Evolutionary conservation across 306 rosid genomes (phyloP).

Genomic region (Argentina anserina): DNA sequence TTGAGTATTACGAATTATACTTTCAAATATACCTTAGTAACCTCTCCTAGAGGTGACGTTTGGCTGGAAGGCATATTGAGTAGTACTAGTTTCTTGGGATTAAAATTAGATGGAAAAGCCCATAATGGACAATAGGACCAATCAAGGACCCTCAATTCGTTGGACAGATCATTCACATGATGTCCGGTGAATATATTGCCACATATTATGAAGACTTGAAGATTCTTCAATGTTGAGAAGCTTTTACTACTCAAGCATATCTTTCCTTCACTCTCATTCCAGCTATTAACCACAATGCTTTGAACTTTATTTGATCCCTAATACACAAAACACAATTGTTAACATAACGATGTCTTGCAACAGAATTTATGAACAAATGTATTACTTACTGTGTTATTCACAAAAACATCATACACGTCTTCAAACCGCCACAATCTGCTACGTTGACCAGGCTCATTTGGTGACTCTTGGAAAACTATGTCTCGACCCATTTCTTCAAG

Average conservation of each 20-base stretch:
- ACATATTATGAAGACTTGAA: background rate
- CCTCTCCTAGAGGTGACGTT: background rate
- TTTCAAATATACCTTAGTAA: background rate
- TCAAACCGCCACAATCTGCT: slow-evolving; percentile 29
- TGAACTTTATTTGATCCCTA: background rate
- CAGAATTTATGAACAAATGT: background rate
- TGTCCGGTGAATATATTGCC: background rate
- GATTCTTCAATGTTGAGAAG: background rate
- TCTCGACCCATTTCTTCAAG: slow-evolving; percentile 34
- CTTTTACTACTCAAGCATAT: background rate
- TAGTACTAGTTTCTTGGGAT: background rate
- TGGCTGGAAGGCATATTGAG: background rate
- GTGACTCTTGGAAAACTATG: slow-evolving; percentile 18
- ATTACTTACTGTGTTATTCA: background rate
- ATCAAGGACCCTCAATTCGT: background rate
- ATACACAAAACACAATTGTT: no score
- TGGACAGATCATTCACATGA: background rate
- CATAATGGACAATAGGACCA: background rate
- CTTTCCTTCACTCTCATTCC: no score
- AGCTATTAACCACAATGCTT: background rate
- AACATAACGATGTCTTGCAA: no score
- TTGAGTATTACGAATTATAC: no score
- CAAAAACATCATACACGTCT: slow-evolving; percentile 14
- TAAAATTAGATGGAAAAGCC: background rate
- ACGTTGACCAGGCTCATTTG: slow-evolving; percentile 12